Evolutionary conservation across 331 rosid genomes (phyloP).

Genomic region (Rosa hybrid): DNA sequence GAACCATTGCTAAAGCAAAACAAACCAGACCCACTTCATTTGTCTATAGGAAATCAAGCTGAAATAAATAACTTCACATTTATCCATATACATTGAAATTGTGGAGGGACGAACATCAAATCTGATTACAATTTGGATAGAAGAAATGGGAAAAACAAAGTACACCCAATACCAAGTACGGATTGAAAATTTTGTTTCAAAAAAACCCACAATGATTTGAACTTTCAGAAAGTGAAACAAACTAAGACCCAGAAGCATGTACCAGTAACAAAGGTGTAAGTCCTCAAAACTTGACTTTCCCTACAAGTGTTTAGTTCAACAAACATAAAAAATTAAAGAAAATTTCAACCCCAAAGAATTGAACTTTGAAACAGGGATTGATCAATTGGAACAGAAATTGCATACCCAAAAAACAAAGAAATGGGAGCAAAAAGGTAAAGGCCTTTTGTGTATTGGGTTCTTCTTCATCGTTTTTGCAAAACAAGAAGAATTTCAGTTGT

Average conservation of each 20-base stretch:
- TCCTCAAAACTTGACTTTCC: too few species aligned
- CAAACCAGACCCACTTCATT: not conserved
- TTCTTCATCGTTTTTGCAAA: conserved; percentile 12
- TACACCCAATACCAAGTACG: not conserved
- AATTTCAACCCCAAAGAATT: not conserved
- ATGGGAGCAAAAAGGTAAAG: not conserved
- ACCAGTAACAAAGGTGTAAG: conserved; percentile 14
- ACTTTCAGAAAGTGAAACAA: not conserved
- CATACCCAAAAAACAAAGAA: conserved; percentile 2
- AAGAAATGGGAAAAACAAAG: conserved; percentile 2
- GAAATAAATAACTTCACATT: not conserved
- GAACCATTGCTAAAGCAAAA: not conserved
- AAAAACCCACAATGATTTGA: conserved; percentile 1
- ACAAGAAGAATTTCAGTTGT: not conserved
- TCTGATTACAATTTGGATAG: not conserved
- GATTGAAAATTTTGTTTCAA: not conserved
- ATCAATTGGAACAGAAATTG: not conserved
- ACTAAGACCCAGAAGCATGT: not conserved
- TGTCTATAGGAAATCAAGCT: not conserved
- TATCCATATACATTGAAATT: not conserved
- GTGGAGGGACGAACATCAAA: not conserved
- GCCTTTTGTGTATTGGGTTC: conserved; percentile 8
- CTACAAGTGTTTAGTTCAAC: not conserved
- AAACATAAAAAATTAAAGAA: not conserved
- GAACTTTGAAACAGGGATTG: not conserved